Conservation (phyloP, 106 monocot genomes). For the Dioscorea zingiberensis region DNA sequence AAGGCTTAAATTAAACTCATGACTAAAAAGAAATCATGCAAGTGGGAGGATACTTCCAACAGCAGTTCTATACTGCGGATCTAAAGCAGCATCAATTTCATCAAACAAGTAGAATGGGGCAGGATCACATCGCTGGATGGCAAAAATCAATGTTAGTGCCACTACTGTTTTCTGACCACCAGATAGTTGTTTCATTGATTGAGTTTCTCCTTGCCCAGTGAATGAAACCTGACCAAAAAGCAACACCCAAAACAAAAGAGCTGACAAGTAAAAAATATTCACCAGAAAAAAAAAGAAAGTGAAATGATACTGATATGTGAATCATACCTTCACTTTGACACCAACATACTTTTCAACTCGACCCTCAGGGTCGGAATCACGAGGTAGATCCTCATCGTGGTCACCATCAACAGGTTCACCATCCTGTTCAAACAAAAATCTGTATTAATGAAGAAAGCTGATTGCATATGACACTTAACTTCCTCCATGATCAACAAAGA, state of each 20-base stretch:
- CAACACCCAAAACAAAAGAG: background rate
- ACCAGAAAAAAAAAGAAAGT: background rate
- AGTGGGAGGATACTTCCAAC: constrained; percentile 84
- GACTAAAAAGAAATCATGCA: background rate
- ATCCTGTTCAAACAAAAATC: constrained; percentile 48
- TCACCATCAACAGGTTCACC: constrained; percentile 81
- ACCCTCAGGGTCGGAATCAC: constrained; percentile 79
- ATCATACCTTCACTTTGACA: constrained; percentile 93
- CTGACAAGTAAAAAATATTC: background rate
- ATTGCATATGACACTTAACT: no score
- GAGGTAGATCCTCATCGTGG: constrained; percentile 78
- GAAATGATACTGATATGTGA: background rate
- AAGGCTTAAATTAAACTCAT: background rate
- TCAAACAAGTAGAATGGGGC: constrained; percentile 99
- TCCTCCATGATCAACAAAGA: no score
- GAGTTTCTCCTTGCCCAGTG: constrained; percentile 98
- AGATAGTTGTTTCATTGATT: constrained; percentile 98
- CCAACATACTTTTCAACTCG: constrained; percentile 97
- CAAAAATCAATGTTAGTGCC: constrained; percentile 91
- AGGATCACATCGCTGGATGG: constrained; percentile 97
- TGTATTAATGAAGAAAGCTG: no score
- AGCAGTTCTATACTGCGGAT: constrained; percentile 96
- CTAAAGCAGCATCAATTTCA: constrained; percentile 97
- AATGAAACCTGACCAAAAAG: constrained; percentile 72
- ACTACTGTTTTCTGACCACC: constrained; percentile 99